A percentile compares a stretch with the other conserved stretches of the same genome.
These are phyloP conservation scores for Gaertneriomyces sp. DNA, from an alignment of 192 early-diverging fungal genomes.

Conservation along the genomic window DNA sequence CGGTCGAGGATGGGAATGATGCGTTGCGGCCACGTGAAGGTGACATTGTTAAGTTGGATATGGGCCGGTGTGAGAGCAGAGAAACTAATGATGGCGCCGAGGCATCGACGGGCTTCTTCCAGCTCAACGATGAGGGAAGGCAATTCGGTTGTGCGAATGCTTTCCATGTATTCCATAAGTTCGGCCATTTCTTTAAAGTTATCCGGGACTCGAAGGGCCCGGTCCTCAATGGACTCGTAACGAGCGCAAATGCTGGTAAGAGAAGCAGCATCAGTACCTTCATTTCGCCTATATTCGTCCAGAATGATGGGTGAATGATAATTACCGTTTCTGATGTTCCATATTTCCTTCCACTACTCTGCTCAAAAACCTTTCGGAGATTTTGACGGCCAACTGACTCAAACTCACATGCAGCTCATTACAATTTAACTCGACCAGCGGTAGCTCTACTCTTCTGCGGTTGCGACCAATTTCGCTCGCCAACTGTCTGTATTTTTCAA, in stretches of 20 bases:
- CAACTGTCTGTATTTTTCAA: conserved; percentile 47
- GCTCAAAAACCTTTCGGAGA: conserved; percentile 43
- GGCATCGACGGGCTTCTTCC: conserved; percentile 48
- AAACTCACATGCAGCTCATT: conserved; percentile 53
- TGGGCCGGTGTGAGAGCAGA: conserved; percentile 53
- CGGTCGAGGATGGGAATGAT: conserved; percentile 51
- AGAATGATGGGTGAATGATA: background rate
- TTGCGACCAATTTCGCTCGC: conserved; percentile 39
- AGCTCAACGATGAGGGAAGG: conserved; percentile 48
- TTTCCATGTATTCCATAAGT: conserved; percentile 58
- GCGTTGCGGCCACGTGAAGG: conserved; percentile 60
- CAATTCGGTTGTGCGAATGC: conserved; percentile 39
- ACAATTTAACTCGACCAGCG: conserved; percentile 50
- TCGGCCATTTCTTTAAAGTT: conserved; percentile 67
- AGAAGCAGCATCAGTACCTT: background rate
- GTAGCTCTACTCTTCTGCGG: conserved; percentile 43
- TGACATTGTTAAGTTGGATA: conserved; percentile 55
- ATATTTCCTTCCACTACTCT: conserved; percentile 50
- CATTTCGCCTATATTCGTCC: background rate
- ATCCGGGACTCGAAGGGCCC: conserved; percentile 52
- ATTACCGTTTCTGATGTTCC: conserved; percentile 48
- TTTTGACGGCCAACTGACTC: conserved; percentile 34
- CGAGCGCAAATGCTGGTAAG: conserved; percentile 47
- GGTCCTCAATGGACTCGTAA: conserved; percentile 51
- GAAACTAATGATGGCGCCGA: conserved; percentile 55